Conservation (phyloP, 352 stramenopile species). For the Phytophthora litchii region DNA sequence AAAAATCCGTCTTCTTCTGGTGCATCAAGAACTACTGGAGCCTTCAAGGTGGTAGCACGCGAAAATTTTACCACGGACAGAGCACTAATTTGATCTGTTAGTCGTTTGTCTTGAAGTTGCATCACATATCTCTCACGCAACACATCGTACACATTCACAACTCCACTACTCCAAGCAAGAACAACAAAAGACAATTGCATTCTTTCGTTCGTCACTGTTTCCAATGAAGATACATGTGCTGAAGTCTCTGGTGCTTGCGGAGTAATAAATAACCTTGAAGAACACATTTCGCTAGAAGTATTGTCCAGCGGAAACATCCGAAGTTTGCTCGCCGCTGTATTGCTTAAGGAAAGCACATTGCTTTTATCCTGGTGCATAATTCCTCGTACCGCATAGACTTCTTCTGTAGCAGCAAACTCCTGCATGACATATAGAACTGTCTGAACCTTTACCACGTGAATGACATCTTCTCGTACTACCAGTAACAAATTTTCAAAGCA, state of each 20-base stretch:
- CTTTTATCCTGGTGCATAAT: conserved; percentile 10
- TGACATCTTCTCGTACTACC: conserved; percentile 51
- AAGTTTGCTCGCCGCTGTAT: conserved; percentile 25
- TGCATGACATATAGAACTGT: conserved; percentile 43
- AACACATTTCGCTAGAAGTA: not conserved
- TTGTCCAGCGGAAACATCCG: conserved; percentile 23
- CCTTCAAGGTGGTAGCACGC: not conserved
- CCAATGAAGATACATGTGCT: conserved; percentile 21
- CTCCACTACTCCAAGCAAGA: conserved; percentile 57
- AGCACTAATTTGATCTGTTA: conserved; percentile 50
- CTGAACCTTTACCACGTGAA: conserved; percentile 78
- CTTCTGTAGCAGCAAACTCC: conserved; percentile 24
- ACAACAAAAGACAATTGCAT: conserved; percentile 32
- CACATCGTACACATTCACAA: conserved; percentile 50
- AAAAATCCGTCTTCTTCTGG: conserved; percentile 5
- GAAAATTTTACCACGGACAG: conserved; percentile 29
- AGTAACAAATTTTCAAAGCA: conserved; percentile 61
- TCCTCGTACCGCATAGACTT: conserved; percentile 25
- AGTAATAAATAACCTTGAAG: conserved; percentile 21
- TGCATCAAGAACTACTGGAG: not conserved
- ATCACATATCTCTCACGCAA: conserved; percentile 25
- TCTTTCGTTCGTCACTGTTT: conserved; percentile 24
- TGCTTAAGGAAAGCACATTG: conserved; percentile 32
- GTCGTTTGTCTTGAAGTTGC: conserved; percentile 50
- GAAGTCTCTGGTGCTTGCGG: conserved; percentile 1